Base-by-base conservation (phyloP, 2,329 filamentous ascomycete species). In the Trichoderma harzianum region DNA sequence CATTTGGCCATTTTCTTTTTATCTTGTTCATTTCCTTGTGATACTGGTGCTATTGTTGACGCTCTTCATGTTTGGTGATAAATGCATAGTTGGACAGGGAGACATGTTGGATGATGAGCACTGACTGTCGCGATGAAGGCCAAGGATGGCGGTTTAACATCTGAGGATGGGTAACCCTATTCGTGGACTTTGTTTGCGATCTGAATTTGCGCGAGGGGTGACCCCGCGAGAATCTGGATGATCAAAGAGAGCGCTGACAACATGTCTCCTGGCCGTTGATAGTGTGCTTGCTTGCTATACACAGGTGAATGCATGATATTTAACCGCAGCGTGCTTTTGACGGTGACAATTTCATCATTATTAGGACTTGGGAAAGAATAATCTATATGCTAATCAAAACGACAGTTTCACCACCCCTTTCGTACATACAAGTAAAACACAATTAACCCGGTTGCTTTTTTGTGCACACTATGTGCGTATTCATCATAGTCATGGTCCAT, bases 221-320 rank as follows among this genome's bases (percentile, higher is more conserved):
- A 28, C 34, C 30, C 30, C 8, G 32, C 78, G 74, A 76, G 76
- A 68, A 53, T 53, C 47, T 79, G 86, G 86, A 86, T 79, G 87
- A 89, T 83, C 85, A 89, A 90, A 89, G 88, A 90, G 79, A 80
- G 79, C 79, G 70, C 79, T 80, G 79, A 80, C 79, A 78, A 80
- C 77, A 26, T 39, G 58, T 62, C 39, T 69, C 67, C 57, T 58
- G 16, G 26, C 36, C 30, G 5, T 34, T 60, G 34, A 32, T 0
- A 18, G 3, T 43, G 36, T 18, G 16, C 3, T 36, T 36, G 36
- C 39, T 43, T 18, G 16, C 36, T 36, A 21, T 32, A 67, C 8
- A 16, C 21, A 14, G 51, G 21, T 21, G n/a, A 12, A 51, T 51
- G 7, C n/a, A 39, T 39, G 36, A 39, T 39, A 6, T 7, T 39